Evolutionary conservation across 2,329 filamentous ascomycete genomes (phyloP).

Genomic region (Cercospora citrullina): DNA sequence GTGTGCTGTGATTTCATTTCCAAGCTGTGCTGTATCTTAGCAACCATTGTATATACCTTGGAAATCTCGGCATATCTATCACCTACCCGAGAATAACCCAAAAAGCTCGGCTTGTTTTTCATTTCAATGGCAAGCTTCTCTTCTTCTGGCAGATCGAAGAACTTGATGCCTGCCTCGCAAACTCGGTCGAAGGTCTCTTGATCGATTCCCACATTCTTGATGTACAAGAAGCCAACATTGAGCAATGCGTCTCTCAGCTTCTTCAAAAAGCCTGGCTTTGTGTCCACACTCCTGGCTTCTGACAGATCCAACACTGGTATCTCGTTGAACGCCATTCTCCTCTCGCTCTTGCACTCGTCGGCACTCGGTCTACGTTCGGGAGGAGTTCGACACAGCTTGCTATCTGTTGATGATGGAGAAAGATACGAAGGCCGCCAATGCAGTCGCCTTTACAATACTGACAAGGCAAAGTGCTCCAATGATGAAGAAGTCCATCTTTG

Average conservation of each 20-base stretch:
- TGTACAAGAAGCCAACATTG: slow-evolving; percentile 85
- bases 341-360: not conserved
- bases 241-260: slow-evolving; percentile 74
- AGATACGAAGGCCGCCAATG: slow-evolving; percentile 22
- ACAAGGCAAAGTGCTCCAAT: slow-evolving; percentile 20
- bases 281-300: slow-evolving; percentile 60
- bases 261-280: slow-evolving; percentile 70
- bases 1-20: slow-evolving; percentile 67
- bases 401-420: slow-evolving; percentile 16
- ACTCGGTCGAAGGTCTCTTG: slow-evolving; percentile 65
- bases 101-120: slow-evolving; percentile 48
- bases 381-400: not conserved
- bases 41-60: not conserved
- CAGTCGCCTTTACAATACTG: slow-evolving; percentile 23
- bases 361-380: not conserved
- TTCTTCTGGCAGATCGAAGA: slow-evolving; percentile 73
- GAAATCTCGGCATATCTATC: not conserved
- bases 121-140: slow-evolving; percentile 68
- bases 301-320: slow-evolving; percentile 78
- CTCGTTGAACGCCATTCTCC: slow-evolving; percentile 57
- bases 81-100: slow-evolving; percentile 20
- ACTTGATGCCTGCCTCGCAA: slow-evolving; percentile 65
- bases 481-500: slow-evolving; percentile 24
- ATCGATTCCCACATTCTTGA: slow-evolving; percentile 75
- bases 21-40: slow-evolving; percentile 26